Base-by-base conservation (phyloP, 2,329 filamentous ascomycete species). In the Trichoderma semiorbis region DNA sequence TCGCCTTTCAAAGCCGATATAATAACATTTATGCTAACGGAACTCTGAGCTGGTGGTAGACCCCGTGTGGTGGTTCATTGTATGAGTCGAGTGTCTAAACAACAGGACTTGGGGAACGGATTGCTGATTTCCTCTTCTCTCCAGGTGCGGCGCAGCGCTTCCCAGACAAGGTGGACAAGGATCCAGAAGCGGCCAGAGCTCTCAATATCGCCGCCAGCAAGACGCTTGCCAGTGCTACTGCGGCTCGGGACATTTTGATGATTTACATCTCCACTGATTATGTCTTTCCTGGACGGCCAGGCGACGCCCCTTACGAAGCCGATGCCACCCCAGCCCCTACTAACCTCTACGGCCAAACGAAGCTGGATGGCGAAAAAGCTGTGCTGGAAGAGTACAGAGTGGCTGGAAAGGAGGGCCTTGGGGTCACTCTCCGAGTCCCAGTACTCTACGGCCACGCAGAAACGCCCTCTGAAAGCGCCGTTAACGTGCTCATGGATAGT, bases 221-320 rank as follows among this genome's bases (percentile, higher is more conserved):
- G 62, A 82, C 83, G 10, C 87, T 97, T 14, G 93, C 93, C 11
- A 80, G 84, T 53, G 85, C 90, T n/a, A 91, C 92, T 67, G 87
- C 89, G 1, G 79, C 85, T 32, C 88, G 89, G 76, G 87, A 82
- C 53, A 87, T 89, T 68, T 80, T 93, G 64, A 83, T 94, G 36
- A 88, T 94, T 78, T 95, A 94, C 82, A 93, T 95, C 76, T 94
- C 92, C 10, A 95, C 92, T 62, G 92, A 95, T 81, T 95, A 95
- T 77, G 92, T 95, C 65, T 95, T 95, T 79, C 84, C 91, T 0
- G 92, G 92, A 18, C 85, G 83, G 47, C 87, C 86, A 2, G 93
- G 94, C n/a, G 92, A 97, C 70, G 94, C 94, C 6, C 95, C 94
- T 0, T 97, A 97, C 80, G 89, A 91, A 76, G 84, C 86, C 0